These are phyloP conservation scores for Euclidium syriacum DNA, from an alignment of 345 rosid genomes.

Conservation along the genomic window DNA sequence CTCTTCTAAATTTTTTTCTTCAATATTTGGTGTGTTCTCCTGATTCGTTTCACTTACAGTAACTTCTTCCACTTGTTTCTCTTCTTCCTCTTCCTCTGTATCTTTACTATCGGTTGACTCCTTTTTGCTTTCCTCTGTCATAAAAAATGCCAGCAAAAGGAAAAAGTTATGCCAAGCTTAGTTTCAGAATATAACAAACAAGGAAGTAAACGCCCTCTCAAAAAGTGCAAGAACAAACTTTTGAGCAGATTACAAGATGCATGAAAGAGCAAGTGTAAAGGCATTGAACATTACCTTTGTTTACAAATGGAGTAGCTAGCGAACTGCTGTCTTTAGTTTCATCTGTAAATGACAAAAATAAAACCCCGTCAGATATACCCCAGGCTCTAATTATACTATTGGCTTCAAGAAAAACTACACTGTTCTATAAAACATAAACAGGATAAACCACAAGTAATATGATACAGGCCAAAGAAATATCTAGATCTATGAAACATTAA, in stretches of 20 bases:
- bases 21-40: constrained; percentile 13
- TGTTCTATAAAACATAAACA: neutral
- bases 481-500: neutral
- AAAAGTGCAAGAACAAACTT: neutral
- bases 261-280: neutral
- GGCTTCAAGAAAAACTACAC: neutral
- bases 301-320: constrained; percentile 18
- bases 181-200: constrained; percentile 6
- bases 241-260: neutral
- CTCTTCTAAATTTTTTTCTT: constrained; percentile 6
- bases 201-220: neutral
- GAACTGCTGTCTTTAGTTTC: constrained; percentile 17
- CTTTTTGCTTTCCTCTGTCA: constrained; percentile 16
- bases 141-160: neutral
- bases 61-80: constrained; percentile 18
- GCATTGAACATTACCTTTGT: constrained; percentile 13
- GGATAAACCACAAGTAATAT: neutral
- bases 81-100: constrained; percentile 23
- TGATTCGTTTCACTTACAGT: constrained; percentile 3
- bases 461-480: neutral
- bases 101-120: neutral
- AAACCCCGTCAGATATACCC: constrained; percentile 5
- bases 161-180: neutral
- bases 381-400: neutral
- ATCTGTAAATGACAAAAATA: constrained; percentile 25